Conservation (phyloP, 2,329 filamentous ascomycete genomes). For the Berkeleyomyces rouxiae region DNA sequence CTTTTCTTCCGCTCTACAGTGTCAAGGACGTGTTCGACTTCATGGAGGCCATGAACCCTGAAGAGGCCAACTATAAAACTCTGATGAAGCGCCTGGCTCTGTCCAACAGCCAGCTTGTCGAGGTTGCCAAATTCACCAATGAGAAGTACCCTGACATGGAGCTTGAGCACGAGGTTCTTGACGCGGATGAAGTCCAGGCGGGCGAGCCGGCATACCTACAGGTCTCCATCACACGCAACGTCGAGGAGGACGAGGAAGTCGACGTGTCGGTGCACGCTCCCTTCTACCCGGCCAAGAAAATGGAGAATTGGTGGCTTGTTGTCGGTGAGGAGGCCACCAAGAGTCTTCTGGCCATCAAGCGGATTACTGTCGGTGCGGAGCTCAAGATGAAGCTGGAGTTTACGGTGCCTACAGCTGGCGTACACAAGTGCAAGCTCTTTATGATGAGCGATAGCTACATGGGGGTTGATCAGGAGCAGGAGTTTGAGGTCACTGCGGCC, state of each 20-base stretch:
- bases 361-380: conserved; percentile 68
- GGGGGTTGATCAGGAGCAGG: conserved; percentile 88
- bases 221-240: conserved; percentile 69
- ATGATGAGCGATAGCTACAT: conserved; percentile 96
- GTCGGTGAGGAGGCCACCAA: conserved; percentile 84
- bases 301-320: conserved; percentile 97
- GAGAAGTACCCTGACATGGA: conserved; percentile 91
- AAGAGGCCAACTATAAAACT: conserved; percentile 62
- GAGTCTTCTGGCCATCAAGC: conserved; percentile 81
- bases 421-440: conserved; percentile 78
- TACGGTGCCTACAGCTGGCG: conserved; percentile 66
- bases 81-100: conserved; percentile 67
- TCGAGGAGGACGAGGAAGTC: conserved; percentile 50
- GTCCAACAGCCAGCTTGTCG: conserved; percentile 62
- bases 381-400: conserved; percentile 73
- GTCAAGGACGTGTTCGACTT: conserved; percentile 95
- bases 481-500: conserved; percentile 67
- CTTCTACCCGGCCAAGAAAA: conserved; percentile 82
- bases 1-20: conserved; percentile 23
- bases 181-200: conserved; percentile 62
- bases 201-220: conserved; percentile 69
- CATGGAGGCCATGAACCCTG: conserved; percentile 96
- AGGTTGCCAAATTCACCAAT: conserved; percentile 92
- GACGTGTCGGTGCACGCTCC: conserved; percentile 83
- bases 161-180: conserved; percentile 72